Conservation (phyloP, 805 yeast genomes). For the Ogataea dorogensis region DNA sequence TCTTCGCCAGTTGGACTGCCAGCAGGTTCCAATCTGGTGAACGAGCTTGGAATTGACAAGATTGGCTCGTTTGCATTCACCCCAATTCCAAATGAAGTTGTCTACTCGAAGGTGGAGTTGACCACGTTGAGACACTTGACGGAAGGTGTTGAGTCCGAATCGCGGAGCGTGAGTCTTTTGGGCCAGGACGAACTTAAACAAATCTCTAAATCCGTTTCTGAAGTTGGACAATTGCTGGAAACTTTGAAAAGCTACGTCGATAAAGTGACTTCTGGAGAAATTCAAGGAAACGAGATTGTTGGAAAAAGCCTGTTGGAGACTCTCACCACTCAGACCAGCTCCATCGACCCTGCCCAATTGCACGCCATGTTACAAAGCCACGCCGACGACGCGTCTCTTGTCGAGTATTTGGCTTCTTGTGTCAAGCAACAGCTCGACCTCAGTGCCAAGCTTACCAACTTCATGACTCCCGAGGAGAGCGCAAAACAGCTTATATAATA, state of each 20-base stretch:
- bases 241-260: slow-evolving; percentile 48
- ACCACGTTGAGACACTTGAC: slow-evolving; percentile 51
- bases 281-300: slow-evolving; percentile 53
- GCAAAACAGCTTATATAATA: slow-evolving; percentile 21
- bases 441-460: slow-evolving; percentile 68
- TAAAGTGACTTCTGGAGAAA: slow-evolving; percentile 40
- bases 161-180: slow-evolving; percentile 33
- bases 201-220: slow-evolving; percentile 44
- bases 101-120: slow-evolving; percentile 57
- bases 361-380: slow-evolving; percentile 65
- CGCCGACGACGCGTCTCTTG: slow-evolving; percentile 75
- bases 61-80: slow-evolving; percentile 61
- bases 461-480: slow-evolving; percentile 38
- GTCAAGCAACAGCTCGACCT: slow-evolving; percentile 82
- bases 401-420: slow-evolving; percentile 79
- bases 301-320: slow-evolving; percentile 65
- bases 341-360: slow-evolving; percentile 50
- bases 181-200: slow-evolving; percentile 44
- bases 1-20: slow-evolving; percentile 68
- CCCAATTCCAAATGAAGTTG: slow-evolving; percentile 67
- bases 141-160: slow-evolving; percentile 36
- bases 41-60: slow-evolving; percentile 39
- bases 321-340: slow-evolving; percentile 51
- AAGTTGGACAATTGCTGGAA: slow-evolving; percentile 48
- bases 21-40: slow-evolving; percentile 40